These are phyloP conservation scores for Galeopsis tetrahit DNA, from an alignment of 257 asterid genomes.

Conservation along the genomic window DNA sequence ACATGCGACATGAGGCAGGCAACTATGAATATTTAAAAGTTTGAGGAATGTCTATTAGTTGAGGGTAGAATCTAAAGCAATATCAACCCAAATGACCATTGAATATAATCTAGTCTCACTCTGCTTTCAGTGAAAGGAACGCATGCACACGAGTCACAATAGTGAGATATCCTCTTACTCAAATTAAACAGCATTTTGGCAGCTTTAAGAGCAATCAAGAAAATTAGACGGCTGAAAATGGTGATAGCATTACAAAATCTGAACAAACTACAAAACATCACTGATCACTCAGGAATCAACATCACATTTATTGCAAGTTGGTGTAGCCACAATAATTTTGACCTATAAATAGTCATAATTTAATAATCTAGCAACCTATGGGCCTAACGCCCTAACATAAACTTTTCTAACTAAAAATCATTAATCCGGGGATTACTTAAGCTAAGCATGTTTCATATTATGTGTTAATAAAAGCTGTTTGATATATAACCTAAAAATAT, in stretches of 20 bases:
- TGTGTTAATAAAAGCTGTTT: neutral
- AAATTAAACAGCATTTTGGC: neutral
- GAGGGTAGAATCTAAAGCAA: slow-evolving; percentile 11
- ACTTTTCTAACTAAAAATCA: neutral
- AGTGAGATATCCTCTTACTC: neutral
- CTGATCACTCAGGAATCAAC: neutral
- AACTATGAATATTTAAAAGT: slow-evolving; percentile 18
- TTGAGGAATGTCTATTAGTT: slow-evolving; percentile 17
- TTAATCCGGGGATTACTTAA: neutral
- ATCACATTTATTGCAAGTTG: neutral
- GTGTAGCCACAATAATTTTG: neutral
- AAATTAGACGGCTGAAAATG: neutral
- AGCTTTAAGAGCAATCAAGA: neutral
- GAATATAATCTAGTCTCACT: slow-evolving; percentile 18
- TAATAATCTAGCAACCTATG: neutral
- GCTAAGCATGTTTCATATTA: slow-evolving; percentile 5
- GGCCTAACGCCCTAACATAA: neutral
- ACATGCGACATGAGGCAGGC: neutral
- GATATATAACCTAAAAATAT: neutral
- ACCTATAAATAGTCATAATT: neutral
- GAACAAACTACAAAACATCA: neutral
- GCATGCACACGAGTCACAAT: neutral
- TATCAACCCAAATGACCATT: slow-evolving; percentile 14
- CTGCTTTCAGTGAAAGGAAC: neutral
- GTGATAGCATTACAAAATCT: slow-evolving; percentile 3